Percentiles rank a stretch among this genome's conserved stretches.
These are phyloP conservation scores for Calonectria honghensis DNA, from an alignment of 2,329 filamentous ascomycete genomes.

Conservation along the genomic window DNA sequence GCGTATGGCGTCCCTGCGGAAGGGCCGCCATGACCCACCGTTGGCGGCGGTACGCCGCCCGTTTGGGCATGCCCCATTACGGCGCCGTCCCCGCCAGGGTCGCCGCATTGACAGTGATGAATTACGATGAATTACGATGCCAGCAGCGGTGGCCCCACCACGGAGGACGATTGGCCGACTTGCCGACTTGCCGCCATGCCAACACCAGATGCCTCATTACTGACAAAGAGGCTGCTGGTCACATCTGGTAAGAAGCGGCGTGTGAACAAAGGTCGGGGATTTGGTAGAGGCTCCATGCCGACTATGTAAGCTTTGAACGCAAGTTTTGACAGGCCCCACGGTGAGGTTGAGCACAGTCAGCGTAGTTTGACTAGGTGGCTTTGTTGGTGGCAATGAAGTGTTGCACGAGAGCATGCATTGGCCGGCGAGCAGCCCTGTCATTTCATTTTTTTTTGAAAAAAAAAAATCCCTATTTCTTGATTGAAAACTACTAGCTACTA, in stretches of 20 bases:
- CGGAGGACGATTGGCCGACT: background rate
- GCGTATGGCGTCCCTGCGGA: constrained; percentile 1
- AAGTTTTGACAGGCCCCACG: too few species aligned
- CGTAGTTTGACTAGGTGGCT: too few species aligned
- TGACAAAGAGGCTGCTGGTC: background rate
- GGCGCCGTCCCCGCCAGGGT: background rate
- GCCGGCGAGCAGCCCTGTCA: background rate
- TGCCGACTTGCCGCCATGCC: background rate
- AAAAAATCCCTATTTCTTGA: background rate
- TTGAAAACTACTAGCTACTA: too few species aligned
- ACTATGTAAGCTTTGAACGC: too few species aligned
- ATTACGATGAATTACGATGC: background rate
- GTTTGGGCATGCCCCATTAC: background rate
- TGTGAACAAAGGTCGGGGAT: background rate
- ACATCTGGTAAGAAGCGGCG: background rate
- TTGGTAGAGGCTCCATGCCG: background rate
- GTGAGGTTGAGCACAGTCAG: too few species aligned
- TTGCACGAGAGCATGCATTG: background rate
- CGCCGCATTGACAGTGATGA: background rate
- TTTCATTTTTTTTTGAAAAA: background rate
- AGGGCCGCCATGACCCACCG: background rate
- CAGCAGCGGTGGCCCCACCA: background rate
- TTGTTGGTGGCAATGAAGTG: too few species aligned
- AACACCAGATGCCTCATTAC: background rate
- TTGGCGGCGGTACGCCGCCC: background rate